Evolutionary conservation across 2,329 filamentous ascomycete genomes (phyloP), one percentile per base, ranked within the genome.

Genomic region (Alternaria sp.): DNA sequence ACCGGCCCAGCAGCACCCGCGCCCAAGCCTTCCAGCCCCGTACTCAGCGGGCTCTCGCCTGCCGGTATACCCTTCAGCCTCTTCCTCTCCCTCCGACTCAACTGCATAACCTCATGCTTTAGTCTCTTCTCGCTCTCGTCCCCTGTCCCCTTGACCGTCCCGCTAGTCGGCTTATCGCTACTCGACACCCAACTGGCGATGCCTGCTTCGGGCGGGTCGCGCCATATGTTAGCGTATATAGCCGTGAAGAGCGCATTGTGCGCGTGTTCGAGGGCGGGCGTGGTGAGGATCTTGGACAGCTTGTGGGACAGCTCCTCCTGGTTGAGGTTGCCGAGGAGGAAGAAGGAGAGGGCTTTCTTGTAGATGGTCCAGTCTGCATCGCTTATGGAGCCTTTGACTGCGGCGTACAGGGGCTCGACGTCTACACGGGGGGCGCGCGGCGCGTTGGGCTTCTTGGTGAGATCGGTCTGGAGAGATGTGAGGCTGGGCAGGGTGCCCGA

Each of bases 81-180:
- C 69, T 87, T 84, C 64, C 88, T 80, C 74, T 90, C 88, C 64
- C 88, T 79, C 2, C 87, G 82, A 50, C 85, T 86, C 47, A 90
- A 75, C 59, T 86, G 83, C 88, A 90, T 90, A 13, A 89, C 84
- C 79, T 90, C 88, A 26, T 83, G 83, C 79, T 89, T 90, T 54
- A 90, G 77, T 66, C 88, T 79, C 76, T 89, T 88, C 74, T 90
- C 88, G 45, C 85, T 85, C 58, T 86, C 86, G 81, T 90, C 88
- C 51, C 86, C 87, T 19, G 85, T 84, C 32, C 76, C 84, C 70
- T 90, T 88, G 5, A 92, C 91, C 15, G 95, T 91, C 2, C 93
- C 55, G 88, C 86, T 44, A 82, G 60, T 89, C 52, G 88, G 89
- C 17, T 95, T 97, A 65, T 96, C 95, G 66, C 87, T 88, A 32